Conservation (phyloP, 2,329 filamentous ascomycete species). For the Beauveria brongniartii region DNA sequence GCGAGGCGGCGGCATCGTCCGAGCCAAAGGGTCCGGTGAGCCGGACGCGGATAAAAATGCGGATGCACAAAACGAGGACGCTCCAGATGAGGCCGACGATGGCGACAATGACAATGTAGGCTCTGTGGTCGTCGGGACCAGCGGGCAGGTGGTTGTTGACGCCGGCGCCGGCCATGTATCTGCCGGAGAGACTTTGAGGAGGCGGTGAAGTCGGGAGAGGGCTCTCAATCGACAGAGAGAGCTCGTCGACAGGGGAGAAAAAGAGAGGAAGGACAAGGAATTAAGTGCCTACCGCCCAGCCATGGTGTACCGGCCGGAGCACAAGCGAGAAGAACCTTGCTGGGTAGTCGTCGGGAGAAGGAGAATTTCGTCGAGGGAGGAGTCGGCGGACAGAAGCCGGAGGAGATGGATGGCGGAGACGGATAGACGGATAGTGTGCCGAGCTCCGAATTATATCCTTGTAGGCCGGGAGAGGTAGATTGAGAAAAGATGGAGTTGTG, state of each 20-base stretch:
- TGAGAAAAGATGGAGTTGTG: not conserved
- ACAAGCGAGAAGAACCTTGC: not conserved
- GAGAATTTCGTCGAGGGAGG: not conserved
- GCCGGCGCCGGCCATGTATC: slow-evolving; percentile 1
- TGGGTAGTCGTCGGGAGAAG: not conserved
- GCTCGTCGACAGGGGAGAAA: not conserved
- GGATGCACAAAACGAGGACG: slow-evolving; percentile 13
- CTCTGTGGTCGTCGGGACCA: slow-evolving; percentile 12
- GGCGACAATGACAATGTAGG: slow-evolving; percentile 14
- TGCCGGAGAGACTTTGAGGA: not conserved
- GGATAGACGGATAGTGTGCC: not conserved
- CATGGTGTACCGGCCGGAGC: not conserved
- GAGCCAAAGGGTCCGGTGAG: slow-evolving; percentile 13
- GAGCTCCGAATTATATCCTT: not conserved
- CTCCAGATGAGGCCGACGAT: slow-evolving; percentile 14
- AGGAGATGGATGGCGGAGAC: not conserved
- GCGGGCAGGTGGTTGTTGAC: slow-evolving; percentile 8
- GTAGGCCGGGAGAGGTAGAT: not conserved
- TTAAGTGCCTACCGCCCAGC: not conserved
- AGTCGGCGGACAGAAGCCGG: not conserved
- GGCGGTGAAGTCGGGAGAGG: not conserved
- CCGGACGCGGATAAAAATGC: slow-evolving; percentile 13
- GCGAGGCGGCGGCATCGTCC: slow-evolving; percentile 12
- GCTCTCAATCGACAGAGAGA: no score
- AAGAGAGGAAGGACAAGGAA: not conserved